Conservation (phyloP, 345 rosid species). For the Arabidopsis thaliana region DNA sequence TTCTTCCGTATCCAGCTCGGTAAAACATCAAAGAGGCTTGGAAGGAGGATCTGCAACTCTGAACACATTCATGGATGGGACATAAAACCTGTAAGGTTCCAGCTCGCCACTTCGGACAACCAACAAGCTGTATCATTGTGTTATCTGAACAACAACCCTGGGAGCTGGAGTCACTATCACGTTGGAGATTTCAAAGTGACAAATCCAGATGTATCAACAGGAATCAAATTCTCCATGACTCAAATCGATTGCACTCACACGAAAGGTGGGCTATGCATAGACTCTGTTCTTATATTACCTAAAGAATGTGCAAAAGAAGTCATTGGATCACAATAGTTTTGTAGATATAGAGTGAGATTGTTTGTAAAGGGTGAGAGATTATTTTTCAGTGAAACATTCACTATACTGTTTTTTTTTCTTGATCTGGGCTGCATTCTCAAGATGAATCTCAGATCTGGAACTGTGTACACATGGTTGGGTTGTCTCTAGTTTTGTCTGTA, state of each 20-base stretch:
- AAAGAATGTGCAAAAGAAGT: constrained; percentile 49
- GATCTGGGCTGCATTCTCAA: constrained; percentile 17
- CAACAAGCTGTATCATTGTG: constrained; percentile 61
- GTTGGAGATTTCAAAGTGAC: constrained; percentile 76
- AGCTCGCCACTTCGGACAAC: constrained; percentile 75
- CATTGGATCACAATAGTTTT: constrained; percentile 26
- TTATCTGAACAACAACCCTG: constrained; percentile 59
- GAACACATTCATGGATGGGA: constrained; percentile 95
- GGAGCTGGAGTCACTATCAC: constrained; percentile 74
- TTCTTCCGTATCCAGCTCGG: constrained; percentile 87
- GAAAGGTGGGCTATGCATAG: constrained; percentile 90
- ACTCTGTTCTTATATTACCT: constrained; percentile 69
- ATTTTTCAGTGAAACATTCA: constrained; percentile 18
- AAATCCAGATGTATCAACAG: constrained; percentile 37
- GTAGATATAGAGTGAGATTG: constrained; percentile 39
- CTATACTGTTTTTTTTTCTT: background rate
- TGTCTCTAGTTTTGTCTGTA: constrained; percentile 40
- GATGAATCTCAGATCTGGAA: constrained; percentile 26
- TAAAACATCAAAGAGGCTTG: constrained; percentile 61
- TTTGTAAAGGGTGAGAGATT: constrained; percentile 38
- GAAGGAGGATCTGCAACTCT: constrained; percentile 70
- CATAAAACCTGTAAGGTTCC: constrained; percentile 77
- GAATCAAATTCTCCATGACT: constrained; percentile 70
- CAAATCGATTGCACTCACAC: constrained; percentile 97
- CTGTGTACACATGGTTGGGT: constrained; percentile 39